Evolutionary conservation across 139 green algal genomes (phyloP).

Genomic region (Micromonas commoda): DNA sequence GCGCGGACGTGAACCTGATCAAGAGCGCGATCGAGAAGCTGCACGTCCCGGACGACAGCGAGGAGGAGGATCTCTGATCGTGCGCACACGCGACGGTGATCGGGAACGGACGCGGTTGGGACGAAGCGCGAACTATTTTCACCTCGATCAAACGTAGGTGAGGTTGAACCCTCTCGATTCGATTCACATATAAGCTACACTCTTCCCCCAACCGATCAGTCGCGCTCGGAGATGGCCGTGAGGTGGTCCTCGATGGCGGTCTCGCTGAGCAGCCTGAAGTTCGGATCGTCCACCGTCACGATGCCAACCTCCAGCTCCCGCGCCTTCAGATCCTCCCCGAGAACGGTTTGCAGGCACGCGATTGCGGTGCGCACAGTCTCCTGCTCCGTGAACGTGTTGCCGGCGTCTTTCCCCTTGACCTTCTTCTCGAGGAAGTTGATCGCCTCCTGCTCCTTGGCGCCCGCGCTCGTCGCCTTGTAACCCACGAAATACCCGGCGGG

Average conservation of each 20-base stretch:
- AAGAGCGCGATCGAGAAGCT: conserved; percentile 50
- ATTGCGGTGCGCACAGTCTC: conserved; percentile 75
- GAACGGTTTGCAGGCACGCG: conserved; percentile 71
- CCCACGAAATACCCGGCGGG: conserved; percentile 95
- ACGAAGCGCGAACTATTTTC: not conserved
- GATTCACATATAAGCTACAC: too few species aligned
- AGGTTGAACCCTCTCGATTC: too few species aligned
- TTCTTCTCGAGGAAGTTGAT: conserved; percentile 95
- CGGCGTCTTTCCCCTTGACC: conserved; percentile 51
- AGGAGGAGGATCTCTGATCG: conserved; percentile 23
- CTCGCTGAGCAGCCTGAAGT: conserved; percentile 60
- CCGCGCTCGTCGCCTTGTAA: conserved; percentile 88
- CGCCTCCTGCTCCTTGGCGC: conserved; percentile 93
- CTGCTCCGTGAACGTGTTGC: not conserved
- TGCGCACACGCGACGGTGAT: too few species aligned
- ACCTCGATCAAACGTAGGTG: not conserved
- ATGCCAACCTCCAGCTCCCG: conserved; percentile 84
- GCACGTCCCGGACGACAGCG: conserved; percentile 1
- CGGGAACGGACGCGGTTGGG: too few species aligned
- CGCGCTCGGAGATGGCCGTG: conserved; percentile 76
- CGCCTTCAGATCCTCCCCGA: conserved; percentile 93
- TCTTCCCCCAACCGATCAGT: conserved; percentile 46
- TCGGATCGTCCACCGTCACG: conserved; percentile 40
- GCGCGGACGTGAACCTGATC: conserved; percentile 71
- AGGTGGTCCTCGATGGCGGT: conserved; percentile 82